Conservation (phyloP, 192 early-diverging fungal genomes). For the Coemansia sp. region DNA sequence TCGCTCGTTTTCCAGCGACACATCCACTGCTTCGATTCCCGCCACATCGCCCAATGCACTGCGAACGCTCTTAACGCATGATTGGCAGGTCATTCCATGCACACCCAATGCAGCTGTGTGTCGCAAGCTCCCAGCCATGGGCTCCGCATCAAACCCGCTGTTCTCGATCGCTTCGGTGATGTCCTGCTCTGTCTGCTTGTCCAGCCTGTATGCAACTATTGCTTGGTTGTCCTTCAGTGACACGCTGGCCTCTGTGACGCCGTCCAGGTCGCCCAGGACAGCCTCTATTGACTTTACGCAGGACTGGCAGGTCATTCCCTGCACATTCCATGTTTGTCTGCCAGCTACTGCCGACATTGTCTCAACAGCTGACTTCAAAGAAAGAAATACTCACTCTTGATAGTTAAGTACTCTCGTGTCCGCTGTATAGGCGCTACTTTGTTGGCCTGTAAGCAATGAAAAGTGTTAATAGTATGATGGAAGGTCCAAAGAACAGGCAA, state of each 20-base stretch:
- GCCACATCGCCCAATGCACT: slow-evolving; percentile 44
- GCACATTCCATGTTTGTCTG: slow-evolving; percentile 31
- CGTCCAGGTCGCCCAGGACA: slow-evolving; percentile 51
- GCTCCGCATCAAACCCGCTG: slow-evolving; percentile 60
- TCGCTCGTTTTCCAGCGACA: slow-evolving; percentile 57
- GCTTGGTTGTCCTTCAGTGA: slow-evolving; percentile 61
- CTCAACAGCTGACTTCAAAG: not conserved
- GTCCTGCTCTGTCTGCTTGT: not conserved
- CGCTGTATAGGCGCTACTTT: not conserved
- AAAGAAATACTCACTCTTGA: not conserved
- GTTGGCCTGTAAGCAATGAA: not conserved
- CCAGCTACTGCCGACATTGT: slow-evolving; percentile 11
- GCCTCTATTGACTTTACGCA: slow-evolving; percentile 75
- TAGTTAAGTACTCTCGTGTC: not conserved
- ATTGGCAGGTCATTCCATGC: slow-evolving; percentile 75
- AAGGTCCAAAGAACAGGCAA: not conserved
- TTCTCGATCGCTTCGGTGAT: slow-evolving; percentile 63
- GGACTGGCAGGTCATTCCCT: slow-evolving; percentile 84
- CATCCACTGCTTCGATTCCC: slow-evolving; percentile 56
- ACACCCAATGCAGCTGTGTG: slow-evolving; percentile 5
- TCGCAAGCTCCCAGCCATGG: slow-evolving; percentile 1
- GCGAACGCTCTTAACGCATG: slow-evolving; percentile 73
- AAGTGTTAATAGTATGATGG: not conserved
- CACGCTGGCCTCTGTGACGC: slow-evolving; percentile 60
- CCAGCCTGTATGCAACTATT: slow-evolving; percentile 24